Base-by-base conservation (phyloP, 768 basidiomycete species). In the Phylloporus sp. region DNA sequence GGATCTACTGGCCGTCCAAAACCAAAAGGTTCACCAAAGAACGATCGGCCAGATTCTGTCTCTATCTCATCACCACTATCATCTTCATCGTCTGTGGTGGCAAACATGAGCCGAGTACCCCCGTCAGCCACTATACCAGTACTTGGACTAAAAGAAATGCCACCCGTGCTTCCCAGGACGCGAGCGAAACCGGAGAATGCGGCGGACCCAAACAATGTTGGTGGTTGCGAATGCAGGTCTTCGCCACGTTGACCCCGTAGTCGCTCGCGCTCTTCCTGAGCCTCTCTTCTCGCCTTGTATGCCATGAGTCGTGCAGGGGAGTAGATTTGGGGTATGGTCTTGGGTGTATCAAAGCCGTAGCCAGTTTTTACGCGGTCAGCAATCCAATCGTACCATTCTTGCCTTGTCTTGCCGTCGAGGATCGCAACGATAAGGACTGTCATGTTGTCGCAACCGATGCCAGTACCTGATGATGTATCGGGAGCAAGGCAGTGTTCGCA, bases 401-500 rank as follows among this genome's bases (percentile, higher is more conserved):
- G 87, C 67, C 86, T 82, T n/a, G 91, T 89, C 53, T 84, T 83
- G 35, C 91, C 95, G 55, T 88, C 80, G 28, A 95, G 79, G 40
- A 99, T 70, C 7, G 91, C 97, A 51, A 98, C 80, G 47, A 99
- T 81, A 59, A 97, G 79, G 44, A 97, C 75, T 0, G 97, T 99
- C 97, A 99, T 99, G 74, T 99, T 98, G 73, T 99, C 97, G 68
- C 95, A 97, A 18, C 97, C 97, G 56, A 97, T 91, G 12, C 97
- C 97, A 39, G 84, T 83, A 43, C 90, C 91, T 31, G 88, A 88
- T 22, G 87, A 86, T 2, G 91, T 90, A 66, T 97, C 93, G 1
- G 95, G 95, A 22, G 97, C 95, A 42, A 97, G 79, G 64, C 97
- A 98, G 59, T 88, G 86, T 53, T 91, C 88, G 70, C 95, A 95